Conservation (phyloP, 108 stramenopile species). For the Craspedostauros australis region DNA sequence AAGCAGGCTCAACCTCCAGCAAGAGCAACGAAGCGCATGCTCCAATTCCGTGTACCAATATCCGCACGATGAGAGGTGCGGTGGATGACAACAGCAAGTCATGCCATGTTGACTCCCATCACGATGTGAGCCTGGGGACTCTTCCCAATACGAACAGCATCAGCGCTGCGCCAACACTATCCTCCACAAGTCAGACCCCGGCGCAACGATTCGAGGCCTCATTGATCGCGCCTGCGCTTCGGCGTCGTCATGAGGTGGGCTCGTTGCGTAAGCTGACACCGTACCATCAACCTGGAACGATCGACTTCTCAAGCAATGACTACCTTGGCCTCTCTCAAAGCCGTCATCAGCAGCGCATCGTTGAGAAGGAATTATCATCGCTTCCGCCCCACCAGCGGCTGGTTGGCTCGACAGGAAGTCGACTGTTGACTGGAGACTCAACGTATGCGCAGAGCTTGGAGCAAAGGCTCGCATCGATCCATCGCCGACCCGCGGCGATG, state of each 20-base stretch:
- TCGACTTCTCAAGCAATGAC: slow-evolving; percentile 97
- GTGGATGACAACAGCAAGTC: too few species aligned
- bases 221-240: slow-evolving; percentile 13
- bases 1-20: too few species aligned
- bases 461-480: slow-evolving; percentile 51
- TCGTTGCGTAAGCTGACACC: slow-evolving; percentile 11
- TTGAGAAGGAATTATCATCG: slow-evolving; percentile 31
- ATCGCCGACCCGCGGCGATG: slow-evolving; percentile 72
- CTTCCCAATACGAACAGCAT: too few species aligned
- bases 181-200: too few species aligned
- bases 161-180: too few species aligned
- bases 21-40: too few species aligned
- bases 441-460: slow-evolving; percentile 68
- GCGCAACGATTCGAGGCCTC: too few species aligned
- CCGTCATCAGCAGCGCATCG: slow-evolving; percentile 31
- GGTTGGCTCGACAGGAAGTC: slow-evolving; percentile 88
- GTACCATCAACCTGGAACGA: slow-evolving; percentile 6
- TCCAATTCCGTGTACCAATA: too few species aligned
- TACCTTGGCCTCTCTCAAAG: slow-evolving; percentile 91
- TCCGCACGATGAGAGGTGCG: too few species aligned
- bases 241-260: slow-evolving; percentile 12
- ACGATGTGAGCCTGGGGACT: too few species aligned
- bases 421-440: slow-evolving; percentile 91
- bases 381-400: background rate
- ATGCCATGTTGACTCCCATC: too few species aligned